Evolutionary conservation across 441 rosid genomes (phyloP).

Genomic region (Gossypium gossypioides): DNA sequence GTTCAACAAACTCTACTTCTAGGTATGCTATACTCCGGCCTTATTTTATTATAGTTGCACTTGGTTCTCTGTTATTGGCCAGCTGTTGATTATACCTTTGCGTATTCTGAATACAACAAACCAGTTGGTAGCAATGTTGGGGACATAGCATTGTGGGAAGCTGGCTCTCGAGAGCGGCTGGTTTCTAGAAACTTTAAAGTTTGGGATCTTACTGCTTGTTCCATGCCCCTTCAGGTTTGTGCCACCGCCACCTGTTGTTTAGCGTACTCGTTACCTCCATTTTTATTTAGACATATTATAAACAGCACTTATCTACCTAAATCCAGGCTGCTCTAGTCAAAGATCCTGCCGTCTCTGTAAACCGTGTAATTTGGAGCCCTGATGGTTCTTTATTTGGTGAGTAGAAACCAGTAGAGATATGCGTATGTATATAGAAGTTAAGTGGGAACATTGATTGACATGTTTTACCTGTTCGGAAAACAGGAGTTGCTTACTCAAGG

Average conservation of each 20-base stretch:
- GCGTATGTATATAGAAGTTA: background rate
- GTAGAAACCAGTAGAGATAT: conserved; percentile 20
- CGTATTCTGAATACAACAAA: conserved; percentile 20
- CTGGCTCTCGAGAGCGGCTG: conserved; percentile 69
- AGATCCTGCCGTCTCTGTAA: conserved; percentile 81
- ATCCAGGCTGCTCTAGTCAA: conserved; percentile 72
- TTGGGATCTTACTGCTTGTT: conserved; percentile 70
- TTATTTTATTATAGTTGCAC: conserved; percentile 8
- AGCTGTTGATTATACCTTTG: conserved; percentile 3
- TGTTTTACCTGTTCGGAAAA: conserved; percentile 15
- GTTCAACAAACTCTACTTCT: conserved; percentile 67
- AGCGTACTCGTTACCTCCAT: conserved; percentile 4
- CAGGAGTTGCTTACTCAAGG: conserved; percentile 93
- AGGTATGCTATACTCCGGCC: conserved; percentile 34
- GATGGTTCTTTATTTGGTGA: conserved; percentile 90
- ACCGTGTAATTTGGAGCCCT: conserved; percentile 89
- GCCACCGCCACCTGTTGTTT: background rate
- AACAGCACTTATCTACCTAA: conserved; percentile 12
- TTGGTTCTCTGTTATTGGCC: conserved; percentile 7
- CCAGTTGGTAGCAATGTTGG: conserved; percentile 94
- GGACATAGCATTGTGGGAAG: conserved; percentile 87
- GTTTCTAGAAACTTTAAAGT: conserved; percentile 74
- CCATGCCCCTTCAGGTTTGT: conserved; percentile 76
- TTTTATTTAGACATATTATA: conserved; percentile 6
- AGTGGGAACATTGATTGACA: background rate